Base-by-base conservation (phyloP, 2,329 filamentous ascomycete species). In the Colletotrichum sp. region DNA sequence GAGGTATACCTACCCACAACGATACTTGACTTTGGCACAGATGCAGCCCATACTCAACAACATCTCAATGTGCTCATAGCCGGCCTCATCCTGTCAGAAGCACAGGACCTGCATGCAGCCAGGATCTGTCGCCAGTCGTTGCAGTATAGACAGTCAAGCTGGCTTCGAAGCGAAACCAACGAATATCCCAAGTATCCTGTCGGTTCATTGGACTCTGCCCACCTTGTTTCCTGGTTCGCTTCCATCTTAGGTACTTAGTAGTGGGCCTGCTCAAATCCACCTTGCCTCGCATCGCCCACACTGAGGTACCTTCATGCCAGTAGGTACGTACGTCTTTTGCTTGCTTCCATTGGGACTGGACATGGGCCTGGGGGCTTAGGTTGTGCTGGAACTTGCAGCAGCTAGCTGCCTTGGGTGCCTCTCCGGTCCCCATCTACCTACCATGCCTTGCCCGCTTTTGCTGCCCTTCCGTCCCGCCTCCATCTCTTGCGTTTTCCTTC, bases 391-490 rank as follows among this genome's bases (percentile, higher is more conserved):
- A 24, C 62, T 65, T 65, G 63, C 34, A 60, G 57, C 30, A 52
- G 57, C 57, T 30, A 60, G 57, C 26, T 60, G 57, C 57, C 57
- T 60, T 30, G 26, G 26, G 16, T 28, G 57, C 57, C 26, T 62
- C 30, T 36, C 59, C 32, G 18, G 59, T 62, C 30, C 57, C 52
- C 63, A 68, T 30, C 49, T 75, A 36, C 63, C 64, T 69, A 70
- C 57, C 67, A 55, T 57, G 57, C 44, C 52, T 62, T 65, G 57
- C 52, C 36, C 39, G 63, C 67, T 74, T 80, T 78, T 75, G 71
- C 76, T 76, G 75, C 52, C 52, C 69, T 69, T 59, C 62, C 74
- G 57, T 66, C 62, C 71, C 63, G 59, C 72, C 26, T 62, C 30
- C 30, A 36, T 62, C 28, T 62, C 28, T 36, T 32, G 28, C 59